Evolutionary conservation across 2,329 filamentous ascomycete genomes (phyloP), one percentile per base, ranked within the genome.

Genomic region (Fusarium newnesense): DNA sequence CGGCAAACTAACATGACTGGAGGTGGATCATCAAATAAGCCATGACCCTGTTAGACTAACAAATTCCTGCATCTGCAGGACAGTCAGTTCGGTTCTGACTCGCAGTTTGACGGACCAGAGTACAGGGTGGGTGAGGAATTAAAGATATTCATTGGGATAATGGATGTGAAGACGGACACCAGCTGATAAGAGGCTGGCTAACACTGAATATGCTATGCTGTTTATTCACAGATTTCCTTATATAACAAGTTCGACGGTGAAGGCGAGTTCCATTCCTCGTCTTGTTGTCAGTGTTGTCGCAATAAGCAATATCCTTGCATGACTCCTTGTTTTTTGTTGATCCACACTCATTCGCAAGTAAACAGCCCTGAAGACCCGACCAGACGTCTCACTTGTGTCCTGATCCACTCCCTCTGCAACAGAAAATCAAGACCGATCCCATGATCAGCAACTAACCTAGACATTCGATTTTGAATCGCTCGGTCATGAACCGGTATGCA

Each of bases 1-100:
- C 60, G 56, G 49, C 57, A 54, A 53, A 60, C 43, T 13, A 49
- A 58, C 9, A 43, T 56, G 61, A 39, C 42, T 40, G 59, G 47
- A 74, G 62, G 73, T 74, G 70, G 73, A 70, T 64, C 64, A 60
- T 50, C 70, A 74, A 74, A 74, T 76, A 72, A 72, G 61, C 68
- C 58, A 69, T 56, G 61, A 44, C 59, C 73, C 68, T 72, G 64
- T 54, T 64, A 39, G 58, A 28, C 43, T 24, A 44, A 61, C 46
- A 72, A 72, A 71, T 71, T 63, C 36, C 34, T 57, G 61, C 61
- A 67, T 67, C 46, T 69, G 59, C 56, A 46, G 70, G 62, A 64
- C 63, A 57, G 57, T 54, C 62, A 58, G 61, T 49, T 52, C 42
- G 53, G 58, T 37, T 68, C 66, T 73, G 71, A 72, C 71, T 74